Base-by-base conservation (phyloP, 2,329 filamentous ascomycete genomes). In the Claviceps capensis region DNA sequence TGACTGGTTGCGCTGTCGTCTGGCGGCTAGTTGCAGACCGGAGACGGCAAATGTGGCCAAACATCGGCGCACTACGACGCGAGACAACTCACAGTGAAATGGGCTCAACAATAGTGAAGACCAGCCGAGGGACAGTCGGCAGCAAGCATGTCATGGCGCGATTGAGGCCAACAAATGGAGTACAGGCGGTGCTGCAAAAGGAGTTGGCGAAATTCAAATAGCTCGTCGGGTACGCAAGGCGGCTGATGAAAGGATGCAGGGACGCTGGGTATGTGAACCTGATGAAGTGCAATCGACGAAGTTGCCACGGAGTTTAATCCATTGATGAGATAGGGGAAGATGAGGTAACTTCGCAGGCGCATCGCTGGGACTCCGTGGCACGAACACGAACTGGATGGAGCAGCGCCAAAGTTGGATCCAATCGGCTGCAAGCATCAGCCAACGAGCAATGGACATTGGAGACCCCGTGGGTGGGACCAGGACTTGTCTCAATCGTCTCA, bases 41-140 rank as follows among this genome's bases (percentile, higher is more conserved):
- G 36, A 42, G 52, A 22, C 49, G 41, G 52, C 30, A 47, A 37
- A 52, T 52, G 49, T 47, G 23, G 42, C 19, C 44, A 47, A n/a
- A 30, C n/a, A 30, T 36, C 8, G n/a, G n/a, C 16, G 16, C 30
- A 23, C 23, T 19, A 5, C 48, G 43, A 17, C 26, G 38, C 17
- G n/a, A 16, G 44, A 37, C 17, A 36, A 62, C 75, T 68, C 73
- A 85, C 81, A 85, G 72, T 19, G 81, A 82, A 54, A 86, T 70
- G 36, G 84, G 84, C 65, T 88, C 84, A 43, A 86, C 62, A 51
- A 86, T 64, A 34, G 81, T 84, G 57, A 88, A 86, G 48, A 86
- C 69, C 47, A 84, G 63, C 54, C 81, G 74, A 13, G 84, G 84
- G 60, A 86, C 72, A 3, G 72, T 61, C 2, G 84, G 83, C 22